A percentile compares a stretch with the other conserved stretches of the same genome.
Conservation (phyloP, 2,329 filamentous ascomycete species). For the Aspergillus novoparasiticus region DNA sequence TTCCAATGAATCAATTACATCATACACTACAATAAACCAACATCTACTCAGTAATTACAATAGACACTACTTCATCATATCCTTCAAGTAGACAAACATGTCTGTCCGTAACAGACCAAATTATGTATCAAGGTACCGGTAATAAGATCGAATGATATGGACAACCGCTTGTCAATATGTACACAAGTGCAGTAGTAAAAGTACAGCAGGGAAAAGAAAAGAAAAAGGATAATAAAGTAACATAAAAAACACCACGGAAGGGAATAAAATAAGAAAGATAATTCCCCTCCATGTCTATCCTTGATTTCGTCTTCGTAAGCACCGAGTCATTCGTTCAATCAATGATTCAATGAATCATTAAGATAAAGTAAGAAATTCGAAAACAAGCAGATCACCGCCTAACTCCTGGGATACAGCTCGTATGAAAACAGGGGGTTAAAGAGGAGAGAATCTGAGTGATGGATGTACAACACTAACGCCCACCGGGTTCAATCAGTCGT, state of each 20-base stretch:
- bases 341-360: constrained; percentile 10
- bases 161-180: background rate
- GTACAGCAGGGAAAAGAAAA: background rate
- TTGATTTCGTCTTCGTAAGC: constrained; percentile 8
- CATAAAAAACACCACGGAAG: background rate
- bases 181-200: background rate
- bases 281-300: constrained; percentile 5
- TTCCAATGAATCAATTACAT: background rate
- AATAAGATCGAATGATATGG: background rate
- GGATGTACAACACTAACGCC: constrained; percentile 2
- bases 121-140: background rate
- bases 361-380: background rate
- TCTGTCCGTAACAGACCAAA: background rate
- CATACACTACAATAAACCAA: background rate
- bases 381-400: background rate
- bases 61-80: background rate
- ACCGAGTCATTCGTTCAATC: constrained; percentile 15
- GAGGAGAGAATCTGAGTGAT: constrained; percentile 1
- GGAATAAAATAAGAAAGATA: background rate
- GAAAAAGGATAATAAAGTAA: background rate
- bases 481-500: background rate
- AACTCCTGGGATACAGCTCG: background rate
- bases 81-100: background rate
- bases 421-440: background rate
- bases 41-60: no score